phyloP scores from a whole-genome alignment of 257 asterid species.

The Lantana camara region DNA sequence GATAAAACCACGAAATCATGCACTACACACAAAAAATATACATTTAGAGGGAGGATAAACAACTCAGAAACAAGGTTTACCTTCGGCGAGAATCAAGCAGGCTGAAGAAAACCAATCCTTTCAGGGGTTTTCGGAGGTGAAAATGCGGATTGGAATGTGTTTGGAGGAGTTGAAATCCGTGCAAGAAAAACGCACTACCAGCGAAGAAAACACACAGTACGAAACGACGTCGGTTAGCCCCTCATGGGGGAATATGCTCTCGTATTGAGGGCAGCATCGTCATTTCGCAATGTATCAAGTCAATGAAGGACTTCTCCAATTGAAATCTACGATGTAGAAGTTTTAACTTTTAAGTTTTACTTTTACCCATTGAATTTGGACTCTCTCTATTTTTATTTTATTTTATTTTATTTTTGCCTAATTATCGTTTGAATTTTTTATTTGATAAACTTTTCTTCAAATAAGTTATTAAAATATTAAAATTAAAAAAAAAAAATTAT shows the following conservation, averaged over 20 bases:
- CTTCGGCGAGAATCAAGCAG: conserved; percentile 18
- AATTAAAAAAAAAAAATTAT: too few species aligned
- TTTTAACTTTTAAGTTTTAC: too few species aligned
- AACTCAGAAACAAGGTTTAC: conserved; percentile 2
- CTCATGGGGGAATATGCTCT: conserved; percentile 5
- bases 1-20: conserved; percentile 9
- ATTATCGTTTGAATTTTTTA: too few species aligned
- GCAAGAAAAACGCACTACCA: conserved; percentile 12
- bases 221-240: conserved; percentile 21
- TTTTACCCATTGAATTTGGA: too few species aligned
- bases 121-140: conserved; percentile 20
- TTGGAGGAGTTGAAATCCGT: conserved; percentile 21
- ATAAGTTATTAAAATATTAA: too few species aligned
- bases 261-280: conserved; percentile 9
- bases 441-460: too few species aligned
- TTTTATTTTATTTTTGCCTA: too few species aligned
- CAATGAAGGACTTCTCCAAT: neutral
- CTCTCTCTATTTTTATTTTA: too few species aligned
- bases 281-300: neutral
- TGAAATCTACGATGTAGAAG: neutral
- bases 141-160: conserved; percentile 7
- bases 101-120: neutral
- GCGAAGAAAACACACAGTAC: neutral
- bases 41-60: neutral
- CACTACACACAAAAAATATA: neutral